Conservation (phyloP, 768 basidiomycete species). For the Boletus sp. region DNA sequence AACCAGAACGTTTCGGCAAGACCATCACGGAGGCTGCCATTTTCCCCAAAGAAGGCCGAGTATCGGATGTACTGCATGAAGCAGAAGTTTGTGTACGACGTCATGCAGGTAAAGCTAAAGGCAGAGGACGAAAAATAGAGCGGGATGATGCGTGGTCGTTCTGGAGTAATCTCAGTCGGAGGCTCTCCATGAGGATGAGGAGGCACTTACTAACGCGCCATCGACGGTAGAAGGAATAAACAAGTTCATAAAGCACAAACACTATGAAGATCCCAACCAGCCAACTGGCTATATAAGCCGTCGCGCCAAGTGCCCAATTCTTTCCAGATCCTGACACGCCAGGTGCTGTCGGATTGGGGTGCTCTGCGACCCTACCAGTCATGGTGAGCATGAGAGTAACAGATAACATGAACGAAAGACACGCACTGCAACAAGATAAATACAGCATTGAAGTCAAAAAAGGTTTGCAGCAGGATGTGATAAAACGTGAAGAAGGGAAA, state of each 20-base stretch:
- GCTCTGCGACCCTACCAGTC: constrained; percentile 60
- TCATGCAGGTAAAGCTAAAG: constrained; percentile 69
- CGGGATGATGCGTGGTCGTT: constrained; percentile 78
- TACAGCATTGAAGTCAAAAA: constrained; percentile 86
- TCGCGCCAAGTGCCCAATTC: constrained; percentile 79
- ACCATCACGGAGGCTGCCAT: constrained; percentile 48
- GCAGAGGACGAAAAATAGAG: constrained; percentile 81
- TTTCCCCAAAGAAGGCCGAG: constrained; percentile 59
- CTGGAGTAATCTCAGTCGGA: constrained; percentile 37
- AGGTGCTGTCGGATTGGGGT: constrained; percentile 65
- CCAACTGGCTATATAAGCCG: constrained; percentile 85
- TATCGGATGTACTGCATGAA: constrained; percentile 78
- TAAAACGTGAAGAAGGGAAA: constrained; percentile 70
- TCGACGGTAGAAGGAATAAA: constrained; percentile 69
- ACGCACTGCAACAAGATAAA: constrained; percentile 83
- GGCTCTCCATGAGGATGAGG: constrained; percentile 15
- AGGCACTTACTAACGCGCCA: constrained; percentile 74
- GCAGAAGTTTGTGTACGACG: constrained; percentile 79
- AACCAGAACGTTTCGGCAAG: constrained; percentile 83
- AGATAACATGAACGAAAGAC: neutral
- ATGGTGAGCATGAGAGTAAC: constrained; percentile 11
- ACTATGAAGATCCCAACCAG: constrained; percentile 68
- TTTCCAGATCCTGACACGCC: constrained; percentile 68
- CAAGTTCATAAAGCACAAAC: constrained; percentile 70
- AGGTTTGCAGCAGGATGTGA: constrained; percentile 73